Conservation (phyloP, 768 basidiomycete genomes). For the Sistotremastrum suecicum region DNA sequence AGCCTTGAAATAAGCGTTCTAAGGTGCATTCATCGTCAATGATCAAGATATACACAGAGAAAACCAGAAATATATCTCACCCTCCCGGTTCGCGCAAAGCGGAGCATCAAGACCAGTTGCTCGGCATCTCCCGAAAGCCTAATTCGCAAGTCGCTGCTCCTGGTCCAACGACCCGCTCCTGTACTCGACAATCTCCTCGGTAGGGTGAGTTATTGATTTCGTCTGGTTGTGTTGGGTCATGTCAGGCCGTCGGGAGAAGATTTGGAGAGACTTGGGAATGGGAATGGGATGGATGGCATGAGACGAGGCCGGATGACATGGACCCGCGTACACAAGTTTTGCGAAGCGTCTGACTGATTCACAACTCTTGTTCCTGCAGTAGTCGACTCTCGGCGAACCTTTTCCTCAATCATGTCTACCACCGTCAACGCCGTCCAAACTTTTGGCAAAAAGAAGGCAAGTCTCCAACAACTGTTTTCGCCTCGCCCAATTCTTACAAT, state of each 20-base stretch:
- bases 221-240: background rate
- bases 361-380: slow-evolving; percentile 11
- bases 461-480: slow-evolving; percentile 13
- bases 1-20: too few species aligned
- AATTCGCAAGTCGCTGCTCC: too few species aligned
- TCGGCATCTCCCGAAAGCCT: too few species aligned
- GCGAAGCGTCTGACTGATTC: slow-evolving; percentile 2
- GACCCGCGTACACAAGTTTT: background rate
- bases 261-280: background rate
- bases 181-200: slow-evolving; percentile 6
- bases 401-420: slow-evolving; percentile 48
- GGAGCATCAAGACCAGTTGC: too few species aligned
- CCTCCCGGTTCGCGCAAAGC: too few species aligned
- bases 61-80: too few species aligned
- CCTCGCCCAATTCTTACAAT: background rate
- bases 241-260: background rate
- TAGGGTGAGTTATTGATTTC: slow-evolving; percentile 24
- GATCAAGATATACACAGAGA: too few species aligned
- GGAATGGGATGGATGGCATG: slow-evolving; percentile 26
- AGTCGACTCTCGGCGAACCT: slow-evolving; percentile 9
- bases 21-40: too few species aligned
- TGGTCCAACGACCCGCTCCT: too few species aligned
- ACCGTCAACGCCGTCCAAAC: slow-evolving; percentile 86
- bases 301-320: slow-evolving; percentile 22
- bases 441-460: slow-evolving; percentile 99